Evolutionary conservation across 23 red algal genomes (phyloP).

Genomic region (Gracilaria gracilis): DNA sequence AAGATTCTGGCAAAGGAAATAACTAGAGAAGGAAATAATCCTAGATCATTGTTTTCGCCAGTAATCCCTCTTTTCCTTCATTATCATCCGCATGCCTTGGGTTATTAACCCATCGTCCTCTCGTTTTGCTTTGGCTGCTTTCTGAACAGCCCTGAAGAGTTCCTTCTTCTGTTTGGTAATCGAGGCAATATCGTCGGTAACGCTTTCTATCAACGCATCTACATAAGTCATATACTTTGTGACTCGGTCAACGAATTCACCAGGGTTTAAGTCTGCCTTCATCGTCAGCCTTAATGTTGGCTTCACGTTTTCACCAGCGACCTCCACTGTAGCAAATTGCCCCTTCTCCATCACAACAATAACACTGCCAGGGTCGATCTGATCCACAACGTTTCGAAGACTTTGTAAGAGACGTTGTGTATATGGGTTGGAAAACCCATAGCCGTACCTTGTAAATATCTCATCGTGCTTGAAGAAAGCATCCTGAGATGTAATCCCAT

Average conservation of each 20-base stretch:
- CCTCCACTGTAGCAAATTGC: not conserved
- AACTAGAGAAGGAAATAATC: not conserved
- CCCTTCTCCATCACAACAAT: not conserved
- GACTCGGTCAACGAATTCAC: conserved; percentile 10
- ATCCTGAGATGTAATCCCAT: conserved; percentile 18
- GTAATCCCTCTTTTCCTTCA: conserved; percentile 33
- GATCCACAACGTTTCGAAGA: conserved; percentile 24
- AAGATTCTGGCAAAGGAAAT: not conserved
- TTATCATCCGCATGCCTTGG: conserved; percentile 19
- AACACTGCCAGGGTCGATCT: not conserved
- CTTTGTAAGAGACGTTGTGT: not conserved
- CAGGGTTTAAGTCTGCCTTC: conserved; percentile 28
- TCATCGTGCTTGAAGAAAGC: conserved; percentile 31
- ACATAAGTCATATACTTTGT: conserved; percentile 29
- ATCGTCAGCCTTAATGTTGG: conserved; percentile 10
- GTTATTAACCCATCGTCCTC: conserved; percentile 25
- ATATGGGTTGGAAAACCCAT: not conserved
- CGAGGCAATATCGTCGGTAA: not conserved
- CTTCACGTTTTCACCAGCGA: not conserved
- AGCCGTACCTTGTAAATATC: conserved; percentile 26
- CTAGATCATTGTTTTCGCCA: not conserved
- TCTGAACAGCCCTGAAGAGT: conserved; percentile 1
- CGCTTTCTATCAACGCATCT: conserved; percentile 5
- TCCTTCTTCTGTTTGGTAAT: not conserved
- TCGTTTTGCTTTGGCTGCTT: conserved; percentile 10